Evolutionary conservation across 768 basidiomycete species (phyloP), one percentile per base, ranked within the genome.

Genomic region (Cubamyces lactineus): DNA sequence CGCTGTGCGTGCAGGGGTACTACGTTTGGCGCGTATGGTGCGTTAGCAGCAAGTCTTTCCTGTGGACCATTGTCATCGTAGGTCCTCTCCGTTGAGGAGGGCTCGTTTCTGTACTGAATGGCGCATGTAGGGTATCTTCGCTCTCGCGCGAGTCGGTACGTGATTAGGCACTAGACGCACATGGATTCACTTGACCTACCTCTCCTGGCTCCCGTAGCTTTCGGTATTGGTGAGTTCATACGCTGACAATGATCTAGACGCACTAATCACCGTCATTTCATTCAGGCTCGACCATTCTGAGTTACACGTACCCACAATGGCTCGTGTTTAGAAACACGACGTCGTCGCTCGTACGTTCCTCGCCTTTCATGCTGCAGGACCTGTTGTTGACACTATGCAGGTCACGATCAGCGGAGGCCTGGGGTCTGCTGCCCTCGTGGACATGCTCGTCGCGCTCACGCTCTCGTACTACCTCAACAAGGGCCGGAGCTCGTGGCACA

Each of bases 1-100:
- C 53, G 11, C 24, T 55, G 1, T 61, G 53, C 17, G 60, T 61
- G 12, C 53, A 61, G 41, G 53, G 26, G 19, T 61, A 55, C 47
- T 61, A 61, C n/a, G 42, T 50, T 3, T 61, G 60, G 60, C 34
- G 60, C 15, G 43, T 61, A 1, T 61, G 60, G 60, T 53, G 52
- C 34, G 59, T 61, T 1, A 61, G 59, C 45, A 53, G 49, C 45
- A 61, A 61, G 38, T 47, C 52, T 6, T 1, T 47, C 11, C 6
- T 48, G 6, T 61, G 59, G 59, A 61, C 59, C 15, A 3, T 26
- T 0, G 17, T 41, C 16, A 53, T 61, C 15, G 54, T 55, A 28
- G 8, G 59, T 40, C 9, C 3, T 6, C 3, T n/a, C 28, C n/a
- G 21, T 21, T 19, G 12, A 8, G 13, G 13, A 2, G 4, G 12